phyloP scores from a whole-genome alignment of 1,284 basidiomycete species.

The Rhodotorula glutinis region DNA sequence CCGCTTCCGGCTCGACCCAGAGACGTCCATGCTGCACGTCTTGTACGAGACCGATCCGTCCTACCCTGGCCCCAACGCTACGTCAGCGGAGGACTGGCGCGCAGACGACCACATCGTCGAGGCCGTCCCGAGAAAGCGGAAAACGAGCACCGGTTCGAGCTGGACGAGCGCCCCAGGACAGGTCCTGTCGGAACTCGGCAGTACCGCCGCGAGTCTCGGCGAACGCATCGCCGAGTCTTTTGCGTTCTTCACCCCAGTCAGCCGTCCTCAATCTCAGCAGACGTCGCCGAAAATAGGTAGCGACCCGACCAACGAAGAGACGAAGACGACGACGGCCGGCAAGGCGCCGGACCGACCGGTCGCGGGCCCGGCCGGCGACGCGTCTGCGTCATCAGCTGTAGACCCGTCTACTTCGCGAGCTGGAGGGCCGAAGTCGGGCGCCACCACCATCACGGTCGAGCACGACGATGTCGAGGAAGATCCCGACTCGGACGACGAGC shows the following conservation, averaged over 20 bases:
- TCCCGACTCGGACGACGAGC: conserved; percentile 29
- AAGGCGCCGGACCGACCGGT: too few relatives aligned
- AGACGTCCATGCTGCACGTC: conserved; percentile 37
- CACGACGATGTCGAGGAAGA: conserved; percentile 1
- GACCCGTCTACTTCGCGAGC: not conserved
- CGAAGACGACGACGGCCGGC: too few relatives aligned
- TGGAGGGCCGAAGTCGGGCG: too few relatives aligned
- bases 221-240: conserved; percentile 6
- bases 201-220: conserved; percentile 6
- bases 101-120: conserved; percentile 30
- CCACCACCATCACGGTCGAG: not conserved
- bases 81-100: conserved; percentile 4
- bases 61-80: conserved; percentile 19
- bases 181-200: conserved; percentile 2
- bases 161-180: conserved; percentile 1
- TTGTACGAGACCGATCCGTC: conserved; percentile 35
- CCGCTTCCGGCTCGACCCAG: conserved; percentile 35
- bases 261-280: not conserved
- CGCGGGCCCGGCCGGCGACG: too few relatives aligned
- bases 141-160: not conserved
- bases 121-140: conserved; percentile 14
- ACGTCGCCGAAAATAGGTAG: not conserved
- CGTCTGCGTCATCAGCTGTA: not conserved
- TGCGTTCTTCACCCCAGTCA: conserved; percentile 3
- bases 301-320: too few relatives aligned